These are phyloP conservation scores for Aspergillus fructus DNA, from an alignment of 2,329 filamentous ascomycete species.

Conservation along the genomic window DNA sequence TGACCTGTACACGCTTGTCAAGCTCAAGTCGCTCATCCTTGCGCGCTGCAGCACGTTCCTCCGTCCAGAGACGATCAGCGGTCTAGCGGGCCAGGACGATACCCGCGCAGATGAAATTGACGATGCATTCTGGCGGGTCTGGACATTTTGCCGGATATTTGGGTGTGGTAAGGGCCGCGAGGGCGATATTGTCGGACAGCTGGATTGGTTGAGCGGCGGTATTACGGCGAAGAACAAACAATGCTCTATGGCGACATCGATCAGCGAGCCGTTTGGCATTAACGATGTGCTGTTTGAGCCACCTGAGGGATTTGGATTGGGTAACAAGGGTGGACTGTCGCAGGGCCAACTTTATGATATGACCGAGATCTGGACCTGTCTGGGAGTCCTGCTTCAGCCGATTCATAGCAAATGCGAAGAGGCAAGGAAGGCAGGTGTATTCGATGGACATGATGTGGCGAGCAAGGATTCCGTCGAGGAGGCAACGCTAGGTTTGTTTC, in stretches of 20 bases:
- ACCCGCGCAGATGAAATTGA: conserved; percentile 54
- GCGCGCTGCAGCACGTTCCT: conserved; percentile 57
- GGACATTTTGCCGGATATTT: conserved; percentile 66
- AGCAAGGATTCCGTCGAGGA: conserved; percentile 47
- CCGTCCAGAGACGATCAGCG: conserved; percentile 55
- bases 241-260: conserved; percentile 42
- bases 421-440: conserved; percentile 57
- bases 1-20: conserved; percentile 55
- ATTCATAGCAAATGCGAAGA: conserved; percentile 56
- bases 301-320: conserved; percentile 57
- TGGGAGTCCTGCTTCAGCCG: conserved; percentile 56
- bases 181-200: conserved; percentile 59
- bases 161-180: conserved; percentile 59
- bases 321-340: conserved; percentile 56
- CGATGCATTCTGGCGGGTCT: conserved; percentile 64
- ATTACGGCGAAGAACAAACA: conserved; percentile 48
- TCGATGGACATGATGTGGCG: conserved; percentile 53
- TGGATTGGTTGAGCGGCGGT: conserved; percentile 64
- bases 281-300: conserved; percentile 56
- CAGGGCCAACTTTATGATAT: conserved; percentile 62
- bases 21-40: conserved; percentile 57
- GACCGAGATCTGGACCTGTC: conserved; percentile 64
- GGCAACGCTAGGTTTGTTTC: conserved; percentile 49
- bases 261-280: conserved; percentile 51
- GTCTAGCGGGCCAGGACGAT: conserved; percentile 50